Conservation (phyloP, 768 basidiomycete genomes). For the Termitomyces sp. region DNA sequence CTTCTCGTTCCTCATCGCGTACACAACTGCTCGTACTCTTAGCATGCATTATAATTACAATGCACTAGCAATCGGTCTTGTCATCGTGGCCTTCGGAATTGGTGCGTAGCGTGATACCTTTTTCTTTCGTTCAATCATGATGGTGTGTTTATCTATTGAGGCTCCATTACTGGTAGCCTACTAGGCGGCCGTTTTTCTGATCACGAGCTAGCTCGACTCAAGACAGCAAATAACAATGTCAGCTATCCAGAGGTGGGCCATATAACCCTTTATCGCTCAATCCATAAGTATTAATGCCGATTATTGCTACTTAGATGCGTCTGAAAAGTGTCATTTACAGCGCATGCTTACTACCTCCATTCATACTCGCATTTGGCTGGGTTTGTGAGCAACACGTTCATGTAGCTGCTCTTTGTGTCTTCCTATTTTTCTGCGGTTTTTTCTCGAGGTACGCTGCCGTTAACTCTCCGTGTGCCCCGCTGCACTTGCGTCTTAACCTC, state of each 20-base stretch:
- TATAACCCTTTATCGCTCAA: background rate
- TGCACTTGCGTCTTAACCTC: background rate
- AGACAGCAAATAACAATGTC: conserved; percentile 36
- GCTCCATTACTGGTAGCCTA: conserved; percentile 38
- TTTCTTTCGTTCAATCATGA: background rate
- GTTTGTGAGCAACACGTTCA: conserved; percentile 58
- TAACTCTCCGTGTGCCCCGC: background rate
- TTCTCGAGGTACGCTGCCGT: conserved; percentile 58
- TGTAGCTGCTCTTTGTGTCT: conserved; percentile 65
- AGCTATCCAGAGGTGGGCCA: conserved; percentile 60
- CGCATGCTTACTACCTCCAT: conserved; percentile 57
- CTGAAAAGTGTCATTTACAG: conserved; percentile 58
- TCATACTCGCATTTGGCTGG: conserved; percentile 75
- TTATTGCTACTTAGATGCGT: conserved; percentile 52
- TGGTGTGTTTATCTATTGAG: conserved; percentile 17
- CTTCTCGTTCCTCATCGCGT: conserved; percentile 66
- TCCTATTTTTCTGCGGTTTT: conserved; percentile 73
- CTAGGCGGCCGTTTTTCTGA: conserved; percentile 48
- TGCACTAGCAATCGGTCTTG: conserved; percentile 69
- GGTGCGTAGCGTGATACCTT: conserved; percentile 42
- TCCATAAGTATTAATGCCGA: background rate
- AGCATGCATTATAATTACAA: conserved; percentile 59
- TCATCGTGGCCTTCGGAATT: conserved; percentile 71
- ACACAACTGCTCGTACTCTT: conserved; percentile 73
- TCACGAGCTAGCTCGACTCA: conserved; percentile 32